Evolutionary conservation across 495 filamentous ascomycete genomes (phyloP), one percentile per base, ranked within the genome.

Genomic region (Eremomyces bilateralis): DNA sequence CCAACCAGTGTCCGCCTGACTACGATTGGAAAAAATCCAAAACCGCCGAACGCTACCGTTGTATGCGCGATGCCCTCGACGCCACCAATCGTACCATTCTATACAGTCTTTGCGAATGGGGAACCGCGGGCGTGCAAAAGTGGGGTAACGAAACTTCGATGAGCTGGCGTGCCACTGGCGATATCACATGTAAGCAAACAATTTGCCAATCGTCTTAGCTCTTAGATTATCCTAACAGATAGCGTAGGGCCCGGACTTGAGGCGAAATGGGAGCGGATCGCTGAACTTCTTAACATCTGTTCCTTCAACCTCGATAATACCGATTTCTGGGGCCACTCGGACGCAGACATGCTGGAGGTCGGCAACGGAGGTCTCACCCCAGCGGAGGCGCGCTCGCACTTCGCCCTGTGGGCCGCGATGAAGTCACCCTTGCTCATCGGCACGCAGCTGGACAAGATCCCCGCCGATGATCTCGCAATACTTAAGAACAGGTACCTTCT

Each of bases 311-410:
- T 63, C 27, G 55, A 62, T 39, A 51, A 55, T 17, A 60, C 54
- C 16, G 49, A 62, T 18, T 69, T 67, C 51, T 67, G 58, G 51
- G 65, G 61, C 20, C 57, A 61, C 35, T 64, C 67, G 4, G 73
- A 79, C 41, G 51, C 63, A 3, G 74, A 80, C 44, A 76, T 76
- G 73, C 60, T 78, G 0, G 74, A 78, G 42, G 59, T 78, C 20
- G 72, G 73, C 5, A 76, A 75, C 42, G 67, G 62, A 4, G 53
- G 57, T 3, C 51, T 77, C 29, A 70, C 60, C 3, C 37, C 58
- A 1, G 57, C 48, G 2, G 55, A 63, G 49, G 41, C 45, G 19
- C 47, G 56, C 17, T 44, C 53, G 5, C 61, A 66, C 43, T 60
- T 63, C 33, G 54, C 54, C 17, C 43, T 73, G 0, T 73, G 68